A percentile compares a stretch with the other conserved stretches of the same genome.
phyloP scores from a whole-genome alignment of 1,284 basidiomycete species.

The Moesziomyces sp. region DNA sequence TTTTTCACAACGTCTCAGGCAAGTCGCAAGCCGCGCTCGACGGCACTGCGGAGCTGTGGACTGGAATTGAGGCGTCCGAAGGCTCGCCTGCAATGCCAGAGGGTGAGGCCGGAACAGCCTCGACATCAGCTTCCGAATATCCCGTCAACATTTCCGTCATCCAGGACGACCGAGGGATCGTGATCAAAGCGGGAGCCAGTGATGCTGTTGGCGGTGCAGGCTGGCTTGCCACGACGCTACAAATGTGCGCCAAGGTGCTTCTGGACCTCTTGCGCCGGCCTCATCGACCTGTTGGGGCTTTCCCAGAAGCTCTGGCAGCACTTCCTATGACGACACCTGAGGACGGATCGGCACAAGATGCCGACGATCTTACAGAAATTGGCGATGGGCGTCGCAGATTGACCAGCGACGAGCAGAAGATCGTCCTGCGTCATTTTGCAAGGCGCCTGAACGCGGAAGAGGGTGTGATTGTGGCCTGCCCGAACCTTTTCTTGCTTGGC shows the following conservation, averaged over 20 bases:
- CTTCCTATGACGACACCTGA: slow-evolving; percentile 3
- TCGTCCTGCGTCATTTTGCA: slow-evolving; percentile 13
- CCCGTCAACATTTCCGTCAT: slow-evolving; percentile 21
- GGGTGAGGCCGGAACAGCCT: neutral
- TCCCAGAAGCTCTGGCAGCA: slow-evolving; percentile 6
- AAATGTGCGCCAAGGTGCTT: slow-evolving; percentile 8
- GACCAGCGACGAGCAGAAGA: slow-evolving; percentile 5
- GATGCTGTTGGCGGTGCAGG: slow-evolving; percentile 11
- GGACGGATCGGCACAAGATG: neutral
- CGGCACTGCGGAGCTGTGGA: neutral
- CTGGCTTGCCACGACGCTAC: slow-evolving; percentile 10
- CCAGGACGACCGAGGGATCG: slow-evolving; percentile 9
- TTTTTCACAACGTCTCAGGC: slow-evolving; percentile 11
- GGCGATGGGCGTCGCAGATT: slow-evolving; percentile 10
- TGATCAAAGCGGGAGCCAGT: slow-evolving; percentile 17
- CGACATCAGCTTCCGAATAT: slow-evolving; percentile 19
- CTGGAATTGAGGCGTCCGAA: neutral
- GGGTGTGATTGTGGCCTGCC: slow-evolving; percentile 3
- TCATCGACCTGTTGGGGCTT: slow-evolving; percentile 9
- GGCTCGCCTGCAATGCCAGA: neutral
- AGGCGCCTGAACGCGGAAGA: slow-evolving; percentile 9
- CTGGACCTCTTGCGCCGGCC: slow-evolving; percentile 10
- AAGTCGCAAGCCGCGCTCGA: neutral
- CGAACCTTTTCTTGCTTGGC: slow-evolving; percentile 17
- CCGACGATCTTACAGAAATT: neutral